Evolutionary conservation across 73 alveolate species (phyloP).

Genomic region (Blepharisma japonicum): DNA sequence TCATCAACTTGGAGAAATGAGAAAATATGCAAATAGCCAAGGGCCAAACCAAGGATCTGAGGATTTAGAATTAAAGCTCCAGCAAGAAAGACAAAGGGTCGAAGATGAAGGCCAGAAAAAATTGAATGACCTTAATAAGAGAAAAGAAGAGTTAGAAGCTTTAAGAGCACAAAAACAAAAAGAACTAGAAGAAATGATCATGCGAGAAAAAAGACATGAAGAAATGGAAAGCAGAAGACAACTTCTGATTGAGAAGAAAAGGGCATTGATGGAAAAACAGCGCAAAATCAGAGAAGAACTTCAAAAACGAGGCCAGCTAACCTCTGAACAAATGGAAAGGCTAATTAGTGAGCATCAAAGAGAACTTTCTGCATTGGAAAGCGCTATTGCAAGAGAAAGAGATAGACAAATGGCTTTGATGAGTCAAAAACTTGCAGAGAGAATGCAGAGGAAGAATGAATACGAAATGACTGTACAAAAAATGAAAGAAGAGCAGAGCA

Average conservation of each 20-base stretch:
- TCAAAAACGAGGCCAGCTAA: background rate
- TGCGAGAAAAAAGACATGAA: slow-evolving; percentile 1
- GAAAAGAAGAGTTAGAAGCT: slow-evolving; percentile 15
- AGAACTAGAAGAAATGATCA: slow-evolving; percentile 28
- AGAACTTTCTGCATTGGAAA: slow-evolving; percentile 22
- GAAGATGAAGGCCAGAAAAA: slow-evolving; percentile 7
- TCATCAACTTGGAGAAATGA: slow-evolving; percentile 10
- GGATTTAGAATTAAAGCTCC: background rate
- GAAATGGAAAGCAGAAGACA: slow-evolving; percentile 9
- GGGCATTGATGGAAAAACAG: slow-evolving; percentile 12
- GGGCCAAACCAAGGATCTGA: slow-evolving; percentile 2
- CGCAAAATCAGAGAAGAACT: slow-evolving; percentile 12
- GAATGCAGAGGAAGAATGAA: background rate
- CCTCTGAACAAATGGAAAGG: slow-evolving; percentile 15
- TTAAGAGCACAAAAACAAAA: slow-evolving; percentile 11
- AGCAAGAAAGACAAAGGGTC: background rate
- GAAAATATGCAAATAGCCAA: background rate
- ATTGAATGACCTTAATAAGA: background rate
- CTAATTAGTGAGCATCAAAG: slow-evolving; percentile 23
- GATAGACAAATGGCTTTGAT: slow-evolving; percentile 22
- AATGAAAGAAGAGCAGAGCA: slow-evolving; percentile 20
- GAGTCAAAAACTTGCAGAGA: slow-evolving; percentile 26
- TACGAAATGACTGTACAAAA: background rate
- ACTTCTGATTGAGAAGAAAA: slow-evolving; percentile 7
- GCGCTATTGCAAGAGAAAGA: slow-evolving; percentile 25